Base-by-base conservation (phyloP, 1,284 basidiomycete species). In the Porphyrellus sp. region DNA sequence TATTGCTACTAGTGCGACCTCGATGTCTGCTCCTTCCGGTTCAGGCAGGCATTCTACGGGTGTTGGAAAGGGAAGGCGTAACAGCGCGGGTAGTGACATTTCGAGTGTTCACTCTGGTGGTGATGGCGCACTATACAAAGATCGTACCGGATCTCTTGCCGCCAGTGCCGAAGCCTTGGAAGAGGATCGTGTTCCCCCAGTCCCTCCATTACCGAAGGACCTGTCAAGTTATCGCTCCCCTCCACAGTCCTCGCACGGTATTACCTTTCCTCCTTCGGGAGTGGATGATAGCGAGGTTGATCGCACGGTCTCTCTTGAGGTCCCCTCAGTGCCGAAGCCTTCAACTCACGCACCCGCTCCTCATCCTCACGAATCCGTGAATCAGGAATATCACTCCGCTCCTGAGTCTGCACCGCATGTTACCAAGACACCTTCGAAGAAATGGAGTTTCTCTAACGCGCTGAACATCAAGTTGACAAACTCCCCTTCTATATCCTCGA, bases 181-280 rank as follows among this genome's bases (percentile, higher is more conserved):
- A 52, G 83, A 84, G 54, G 71, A 74, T 55, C 62, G 72, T 53
- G 93, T 98, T 7, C 96, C 97, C 1, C 96, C 96, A 21, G 97
- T 99, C 2, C 96, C 96, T 30, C 96, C 97, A 39, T 74, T 99
- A 20, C 96, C 96, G 33, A 98, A 97, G 72, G 91, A 93, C 60
- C 72, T 93, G 58, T 87, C 89, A 33, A 81, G 74, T 18, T 94
- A 86, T 72, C 83, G 85, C 56, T 86, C 91, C 7, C 84, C 80
- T 27, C 80, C 78, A 34, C 73, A 77, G 39, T 79, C 79, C 52
- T 77, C 83, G 15, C 72, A 77, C 18, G 73, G 75, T 31, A 64
- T 81, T 46, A 66, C 70, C 20, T 82, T 84, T 63, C 78, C 80
- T 13, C 69, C 75, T 51, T 57, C 70, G 39, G 66, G 69, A 45